phyloP scores from a whole-genome alignment of 139 green algal species.

The Chlorella sp. region DNA sequence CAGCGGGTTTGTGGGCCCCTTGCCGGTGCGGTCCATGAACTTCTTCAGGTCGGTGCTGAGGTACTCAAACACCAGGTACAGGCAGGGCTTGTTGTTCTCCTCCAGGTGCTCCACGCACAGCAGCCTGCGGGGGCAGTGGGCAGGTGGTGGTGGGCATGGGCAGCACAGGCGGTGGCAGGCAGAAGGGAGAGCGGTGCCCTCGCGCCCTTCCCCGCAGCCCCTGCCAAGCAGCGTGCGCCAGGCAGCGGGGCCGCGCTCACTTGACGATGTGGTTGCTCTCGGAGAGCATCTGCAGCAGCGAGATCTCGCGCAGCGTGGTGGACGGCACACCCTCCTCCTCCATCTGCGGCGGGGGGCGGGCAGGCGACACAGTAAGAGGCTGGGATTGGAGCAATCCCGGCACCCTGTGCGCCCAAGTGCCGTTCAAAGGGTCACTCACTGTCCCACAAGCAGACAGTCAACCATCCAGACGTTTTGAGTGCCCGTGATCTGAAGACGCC shows the following conservation, averaged over 20 bases:
- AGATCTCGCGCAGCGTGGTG: slow-evolving; percentile 97
- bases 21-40: slow-evolving; percentile 96
- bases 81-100: slow-evolving; percentile 94
- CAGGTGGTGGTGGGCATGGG: background rate
- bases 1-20: slow-evolving; percentile 75
- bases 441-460: background rate
- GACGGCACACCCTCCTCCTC: slow-evolving; percentile 98
- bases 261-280: slow-evolving; percentile 94
- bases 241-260: slow-evolving; percentile 39
- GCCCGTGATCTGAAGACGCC: too few species aligned
- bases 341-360: slow-evolving; percentile 71
- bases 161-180: background rate
- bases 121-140: slow-evolving; percentile 75
- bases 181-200: background rate
- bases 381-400: background rate
- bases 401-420: background rate
- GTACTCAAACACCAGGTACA: slow-evolving; percentile 99
- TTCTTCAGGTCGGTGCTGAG: slow-evolving; percentile 98
- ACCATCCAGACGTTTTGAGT: background rate
- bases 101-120: slow-evolving; percentile 96
- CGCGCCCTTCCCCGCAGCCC: too few species aligned
- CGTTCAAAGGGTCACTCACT: too few species aligned
- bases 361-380: background rate
- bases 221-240: background rate
- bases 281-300: slow-evolving; percentile 88